A percentile compares a stretch with the other conserved stretches of the same genome.
phyloP scores from a whole-genome alignment of 1,284 basidiomycete genomes.

The Boletellus deceptivus region DNA sequence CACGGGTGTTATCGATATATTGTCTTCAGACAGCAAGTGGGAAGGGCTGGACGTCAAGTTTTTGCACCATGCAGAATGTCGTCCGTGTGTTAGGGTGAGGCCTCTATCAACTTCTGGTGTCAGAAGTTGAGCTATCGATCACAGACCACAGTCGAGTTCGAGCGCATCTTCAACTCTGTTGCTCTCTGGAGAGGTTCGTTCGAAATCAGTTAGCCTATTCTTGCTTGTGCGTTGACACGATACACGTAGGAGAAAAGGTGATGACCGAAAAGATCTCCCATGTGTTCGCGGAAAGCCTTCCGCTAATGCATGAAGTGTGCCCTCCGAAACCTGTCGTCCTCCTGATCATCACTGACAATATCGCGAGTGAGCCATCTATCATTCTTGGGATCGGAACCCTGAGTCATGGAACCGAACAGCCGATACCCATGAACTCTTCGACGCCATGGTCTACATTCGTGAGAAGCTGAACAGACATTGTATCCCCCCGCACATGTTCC shows the following conservation, averaged over 20 bases:
- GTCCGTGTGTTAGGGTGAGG: slow-evolving; percentile 15
- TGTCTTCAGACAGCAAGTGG: slow-evolving; percentile 18
- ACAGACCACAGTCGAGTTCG: slow-evolving; percentile 22
- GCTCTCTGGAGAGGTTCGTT: slow-evolving; percentile 20
- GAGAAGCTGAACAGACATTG: slow-evolving; percentile 9
- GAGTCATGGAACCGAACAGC: slow-evolving; percentile 4
- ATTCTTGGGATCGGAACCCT: neutral
- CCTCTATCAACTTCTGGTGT: neutral
- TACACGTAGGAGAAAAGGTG: slow-evolving; percentile 14
- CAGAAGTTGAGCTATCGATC: neutral
- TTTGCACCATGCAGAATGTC: slow-evolving; percentile 9
- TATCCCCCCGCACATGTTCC: slow-evolving; percentile 22
- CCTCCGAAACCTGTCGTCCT: slow-evolving; percentile 14
- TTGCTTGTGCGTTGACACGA: neutral
- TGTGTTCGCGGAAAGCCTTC: slow-evolving; percentile 20
- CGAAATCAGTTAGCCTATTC: neutral
- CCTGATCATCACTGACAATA: slow-evolving; percentile 26
- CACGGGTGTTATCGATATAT: slow-evolving; percentile 11
- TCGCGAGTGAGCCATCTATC: slow-evolving; percentile 17
- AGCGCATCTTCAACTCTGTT: slow-evolving; percentile 24
- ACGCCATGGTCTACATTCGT: slow-evolving; percentile 13
- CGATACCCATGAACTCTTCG: slow-evolving; percentile 16
- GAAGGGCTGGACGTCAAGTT: slow-evolving; percentile 24
- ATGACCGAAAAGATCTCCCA: slow-evolving; percentile 19
- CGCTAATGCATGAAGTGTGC: slow-evolving; percentile 2